phyloP scores from a whole-genome alignment of 805 yeast genomes.

The Candida insectorum region DNA sequence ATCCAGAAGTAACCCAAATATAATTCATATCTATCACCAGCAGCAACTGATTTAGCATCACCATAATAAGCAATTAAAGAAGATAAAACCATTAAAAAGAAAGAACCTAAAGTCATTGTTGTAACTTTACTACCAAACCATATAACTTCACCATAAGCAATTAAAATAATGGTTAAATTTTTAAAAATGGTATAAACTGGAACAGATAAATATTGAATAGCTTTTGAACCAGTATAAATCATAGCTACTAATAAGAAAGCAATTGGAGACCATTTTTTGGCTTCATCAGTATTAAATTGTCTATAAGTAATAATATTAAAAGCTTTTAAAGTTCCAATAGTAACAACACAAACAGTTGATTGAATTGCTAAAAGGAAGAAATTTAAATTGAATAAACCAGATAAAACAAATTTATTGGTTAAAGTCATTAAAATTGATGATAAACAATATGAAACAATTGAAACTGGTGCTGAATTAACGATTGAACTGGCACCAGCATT shows the following conservation, averaged over 20 bases:
- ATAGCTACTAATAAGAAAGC: slow-evolving; percentile 83
- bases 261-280: slow-evolving; percentile 94
- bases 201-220: slow-evolving; percentile 83
- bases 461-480: slow-evolving; percentile 59
- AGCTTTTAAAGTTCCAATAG: slow-evolving; percentile 69
- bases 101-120: slow-evolving; percentile 84
- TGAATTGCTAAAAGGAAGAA: slow-evolving; percentile 88
- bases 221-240: slow-evolving; percentile 97
- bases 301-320: slow-evolving; percentile 82
- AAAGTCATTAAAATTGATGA: slow-evolving; percentile 97
- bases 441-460: slow-evolving; percentile 80
- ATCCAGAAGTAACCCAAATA: slow-evolving; percentile 92
- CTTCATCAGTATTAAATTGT: slow-evolving; percentile 80
- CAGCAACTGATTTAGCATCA: slow-evolving; percentile 49
- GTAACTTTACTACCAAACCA: slow-evolving; percentile 96
- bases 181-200: slow-evolving; percentile 98
- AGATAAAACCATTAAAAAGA: slow-evolving; percentile 87
- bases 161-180: slow-evolving; percentile 91
- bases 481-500: slow-evolving; percentile 24
- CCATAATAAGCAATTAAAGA: slow-evolving; percentile 96
- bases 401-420: slow-evolving; percentile 91
- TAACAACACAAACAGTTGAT: slow-evolving; percentile 74
- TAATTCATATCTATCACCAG: slow-evolving; percentile 44
- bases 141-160: slow-evolving; percentile 96
- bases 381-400: slow-evolving; percentile 75